Evolutionary conservation across 2,329 filamentous ascomycete genomes (phyloP).

Genomic region (Paecilomyces fulvus): DNA sequence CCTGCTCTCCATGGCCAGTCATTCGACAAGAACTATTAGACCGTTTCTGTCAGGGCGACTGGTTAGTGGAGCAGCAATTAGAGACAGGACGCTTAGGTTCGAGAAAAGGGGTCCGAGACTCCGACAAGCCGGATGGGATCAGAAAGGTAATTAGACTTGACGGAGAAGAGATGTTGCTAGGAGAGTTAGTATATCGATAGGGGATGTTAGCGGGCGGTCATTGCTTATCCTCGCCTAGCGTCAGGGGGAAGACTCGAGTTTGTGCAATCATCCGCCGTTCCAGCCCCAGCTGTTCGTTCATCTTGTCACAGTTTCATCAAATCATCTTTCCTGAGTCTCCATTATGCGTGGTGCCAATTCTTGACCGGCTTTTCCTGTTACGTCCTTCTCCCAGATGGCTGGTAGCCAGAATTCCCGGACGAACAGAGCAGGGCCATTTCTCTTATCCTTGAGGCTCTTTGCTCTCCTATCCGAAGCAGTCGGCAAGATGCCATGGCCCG

Average conservation of each 20-base stretch:
- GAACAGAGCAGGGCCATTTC: neutral
- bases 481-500: neutral
- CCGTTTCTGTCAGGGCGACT: neutral
- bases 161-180: neutral
- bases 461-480: neutral
- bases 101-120: neutral
- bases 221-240: neutral
- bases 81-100: neutral
- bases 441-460: neutral
- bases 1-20: neutral
- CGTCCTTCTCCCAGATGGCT: too few relatives aligned
- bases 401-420: neutral
- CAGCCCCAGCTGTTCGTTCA: neutral
- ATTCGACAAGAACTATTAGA: neutral
- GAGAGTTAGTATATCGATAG: conserved; percentile 2
- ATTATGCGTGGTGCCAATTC: neutral
- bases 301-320: conserved; percentile 3
- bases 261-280: neutral
- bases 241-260: neutral
- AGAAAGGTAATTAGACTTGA: neutral
- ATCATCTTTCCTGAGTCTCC: neutral
- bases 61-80: neutral
- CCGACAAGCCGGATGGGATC: neutral
- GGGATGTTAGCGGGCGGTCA: neutral
- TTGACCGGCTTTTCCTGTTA: neutral